Evolutionary conservation across 768 basidiomycete genomes (phyloP), one percentile per base, ranked within the genome.

Genomic region (Nidula microcarpa): DNA sequence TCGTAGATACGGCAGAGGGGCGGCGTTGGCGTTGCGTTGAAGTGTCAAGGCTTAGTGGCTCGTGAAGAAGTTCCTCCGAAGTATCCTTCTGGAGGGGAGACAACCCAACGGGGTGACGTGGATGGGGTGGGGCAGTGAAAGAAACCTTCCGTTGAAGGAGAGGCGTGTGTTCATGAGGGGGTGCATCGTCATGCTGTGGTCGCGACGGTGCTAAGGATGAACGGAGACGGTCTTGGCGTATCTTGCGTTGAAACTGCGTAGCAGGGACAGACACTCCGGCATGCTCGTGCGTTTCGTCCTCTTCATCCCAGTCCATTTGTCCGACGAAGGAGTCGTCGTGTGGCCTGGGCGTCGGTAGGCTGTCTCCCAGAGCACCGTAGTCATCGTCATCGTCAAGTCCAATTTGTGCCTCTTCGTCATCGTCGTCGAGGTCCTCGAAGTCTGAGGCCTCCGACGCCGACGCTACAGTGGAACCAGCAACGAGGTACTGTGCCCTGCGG

Each of bases 401-500:
- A 35, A 57, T 56, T 52, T 57, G 50, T 45, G 51, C 53, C 32
- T 56, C 65, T 34, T 74, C 71, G 35, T 72, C 71, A 34, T 77
- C 73, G 46, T 79, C 74, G 23, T 30, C 23, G 23, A 30, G 1
- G 33, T 70, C 65, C 6, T 68, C 71, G 16, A 68, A 64, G 50
- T 72, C 72, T 14, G 66, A 69, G 6, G 68, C 62, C 53, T 81
- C 77, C 5, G 75, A 70, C 3, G 79, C 69, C 9, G 77, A 72
- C n/a, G 77, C 77, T 23, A 85, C 76, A 33, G 77, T 75, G 6
- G 84, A 82, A 49, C 80, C 81, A 17, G 82, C 82, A 39, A 81
- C 73, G 9, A 88, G 76, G 60, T 80, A 86, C 62, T 89, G 87
- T 6, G 86, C 73, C 33, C 88, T 80, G 51, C 81, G 82, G 64